A percentile compares a stretch with the other conserved stretches of the same genome.
Evolutionary conservation across 805 yeast genomes (phyloP).

Genomic region (Ogataea parapolymorpha): DNA sequence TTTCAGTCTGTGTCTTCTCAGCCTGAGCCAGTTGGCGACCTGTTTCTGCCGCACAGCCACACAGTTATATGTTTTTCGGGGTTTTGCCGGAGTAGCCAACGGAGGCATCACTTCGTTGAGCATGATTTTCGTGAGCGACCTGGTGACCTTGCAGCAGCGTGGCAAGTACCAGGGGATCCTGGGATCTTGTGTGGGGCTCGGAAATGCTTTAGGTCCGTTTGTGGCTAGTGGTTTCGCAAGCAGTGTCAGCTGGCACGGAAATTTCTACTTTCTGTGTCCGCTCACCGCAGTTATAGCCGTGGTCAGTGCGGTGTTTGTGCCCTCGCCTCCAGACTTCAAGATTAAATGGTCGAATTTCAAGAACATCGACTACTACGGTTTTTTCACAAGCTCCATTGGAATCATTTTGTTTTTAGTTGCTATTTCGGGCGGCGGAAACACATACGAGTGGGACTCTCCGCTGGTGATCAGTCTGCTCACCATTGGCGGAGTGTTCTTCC

Average conservation of each 20-base stretch:
- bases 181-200: conserved; percentile 49
- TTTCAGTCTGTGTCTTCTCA: conserved; percentile 37
- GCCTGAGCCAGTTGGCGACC: conserved; percentile 46
- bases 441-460: conserved; percentile 52
- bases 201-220: conserved; percentile 55
- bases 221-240: conserved; percentile 49
- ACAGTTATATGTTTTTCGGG: conserved; percentile 50
- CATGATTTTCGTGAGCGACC: conserved; percentile 53
- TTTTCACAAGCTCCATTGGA: conserved; percentile 44
- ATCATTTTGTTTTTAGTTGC: conserved; percentile 52
- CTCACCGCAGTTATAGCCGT: conserved; percentile 33
- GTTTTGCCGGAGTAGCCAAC: conserved; percentile 53
- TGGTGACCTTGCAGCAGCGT: conserved; percentile 50
- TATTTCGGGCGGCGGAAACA: conserved; percentile 58
- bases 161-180: conserved; percentile 57
- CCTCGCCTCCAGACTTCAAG: conserved; percentile 31
- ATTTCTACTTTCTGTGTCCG: conserved; percentile 49
- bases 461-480: conserved; percentile 39
- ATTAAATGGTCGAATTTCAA: conserved; percentile 37
- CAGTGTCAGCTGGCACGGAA: conserved; percentile 46
- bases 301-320: conserved; percentile 34
- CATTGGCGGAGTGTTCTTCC: conserved; percentile 40
- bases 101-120: conserved; percentile 51
- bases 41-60: conserved; percentile 48
- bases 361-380: conserved; percentile 53